Percentiles rank a stretch among this genome's conserved stretches.
These are phyloP conservation scores for Nakazawaea siamensis DNA, from an alignment of 805 yeast genomes.

Conservation along the genomic window DNA sequence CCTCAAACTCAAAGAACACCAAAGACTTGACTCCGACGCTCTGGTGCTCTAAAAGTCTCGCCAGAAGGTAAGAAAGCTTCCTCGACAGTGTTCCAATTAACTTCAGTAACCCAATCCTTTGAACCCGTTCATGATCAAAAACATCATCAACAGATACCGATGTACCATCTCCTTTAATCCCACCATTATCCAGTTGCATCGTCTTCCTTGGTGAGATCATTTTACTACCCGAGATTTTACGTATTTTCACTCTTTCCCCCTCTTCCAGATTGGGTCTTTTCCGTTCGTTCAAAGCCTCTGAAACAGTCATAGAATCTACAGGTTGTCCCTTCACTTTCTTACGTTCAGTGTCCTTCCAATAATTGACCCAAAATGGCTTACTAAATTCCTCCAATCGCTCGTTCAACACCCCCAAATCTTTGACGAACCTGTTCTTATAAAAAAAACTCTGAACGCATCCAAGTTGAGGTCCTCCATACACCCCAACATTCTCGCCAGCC, in stretches of 20 bases:
- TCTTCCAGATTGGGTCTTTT: background rate
- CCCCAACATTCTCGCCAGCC: constrained; percentile 24
- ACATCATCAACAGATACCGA: constrained; percentile 12
- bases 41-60: constrained; percentile 47
- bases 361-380: constrained; percentile 41
- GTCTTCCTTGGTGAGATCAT: constrained; percentile 9
- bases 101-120: constrained; percentile 23
- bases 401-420: constrained; percentile 20
- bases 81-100: constrained; percentile 58
- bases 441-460: constrained; percentile 41
- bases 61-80: constrained; percentile 52
- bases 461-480: constrained; percentile 56
- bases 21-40: constrained; percentile 39
- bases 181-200: constrained; percentile 16
- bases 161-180: constrained; percentile 14
- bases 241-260: constrained; percentile 1
- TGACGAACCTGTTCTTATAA: constrained; percentile 42
- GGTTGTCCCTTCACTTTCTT: constrained; percentile 26
- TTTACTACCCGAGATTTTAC: constrained; percentile 3
- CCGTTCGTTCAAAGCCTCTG: constrained; percentile 16
- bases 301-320: constrained; percentile 23
- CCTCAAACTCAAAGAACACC: constrained; percentile 65
- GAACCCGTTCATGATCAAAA: constrained; percentile 18
- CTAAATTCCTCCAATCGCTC: constrained; percentile 26
- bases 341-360: constrained; percentile 37